Evolutionary conservation across 139 green algal genomes (phyloP).

Genomic region (Asterochloris sp.): DNA sequence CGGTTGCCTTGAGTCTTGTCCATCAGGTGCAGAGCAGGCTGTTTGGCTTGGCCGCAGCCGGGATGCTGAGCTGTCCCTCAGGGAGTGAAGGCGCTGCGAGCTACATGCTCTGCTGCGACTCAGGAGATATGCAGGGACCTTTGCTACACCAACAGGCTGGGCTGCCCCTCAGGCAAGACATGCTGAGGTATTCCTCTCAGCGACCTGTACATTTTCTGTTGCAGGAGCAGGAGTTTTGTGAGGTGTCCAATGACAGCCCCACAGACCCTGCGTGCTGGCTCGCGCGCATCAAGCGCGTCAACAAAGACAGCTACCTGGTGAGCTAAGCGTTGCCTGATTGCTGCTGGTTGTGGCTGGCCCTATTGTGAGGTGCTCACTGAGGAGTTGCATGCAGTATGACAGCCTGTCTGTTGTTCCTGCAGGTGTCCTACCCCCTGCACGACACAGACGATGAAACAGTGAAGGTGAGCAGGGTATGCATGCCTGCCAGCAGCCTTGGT

Average conservation of each 20-base stretch:
- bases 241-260: conserved; percentile 10
- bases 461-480: neutral
- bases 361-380: neutral
- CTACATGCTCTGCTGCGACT: too few relatives aligned
- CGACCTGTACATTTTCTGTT: neutral
- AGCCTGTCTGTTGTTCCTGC: neutral
- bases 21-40: too few relatives aligned
- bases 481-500: neutral
- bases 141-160: too few relatives aligned
- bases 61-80: too few relatives aligned
- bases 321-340: neutral
- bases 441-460: conserved; percentile 3
- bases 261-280: conserved; percentile 9
- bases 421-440: conserved; percentile 11
- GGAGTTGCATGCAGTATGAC: neutral
- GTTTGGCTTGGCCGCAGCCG: too few relatives aligned
- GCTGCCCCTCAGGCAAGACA: too few relatives aligned
- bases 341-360: neutral
- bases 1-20: too few relatives aligned
- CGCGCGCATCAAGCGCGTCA: conserved; percentile 4
- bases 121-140: too few relatives aligned
- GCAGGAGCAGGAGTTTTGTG: conserved; percentile 11
- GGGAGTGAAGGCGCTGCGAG: too few relatives aligned
- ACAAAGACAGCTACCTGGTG: neutral
- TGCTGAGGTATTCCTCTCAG: too few relatives aligned